Conservation (phyloP, 1,139 yeast genomes). For the Eremothecium sinecaudum region DNA sequence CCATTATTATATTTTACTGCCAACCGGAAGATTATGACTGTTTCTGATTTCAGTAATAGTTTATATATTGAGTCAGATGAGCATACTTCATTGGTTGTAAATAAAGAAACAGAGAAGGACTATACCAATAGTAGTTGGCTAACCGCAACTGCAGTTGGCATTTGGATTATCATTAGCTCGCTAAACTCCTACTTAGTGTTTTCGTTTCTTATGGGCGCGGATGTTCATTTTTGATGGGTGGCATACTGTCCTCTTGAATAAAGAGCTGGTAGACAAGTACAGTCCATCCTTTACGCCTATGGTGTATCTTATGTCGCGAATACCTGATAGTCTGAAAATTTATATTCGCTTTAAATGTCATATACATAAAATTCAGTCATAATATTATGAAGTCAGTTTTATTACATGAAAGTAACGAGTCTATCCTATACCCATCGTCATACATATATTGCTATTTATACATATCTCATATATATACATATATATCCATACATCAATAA, state of each 20-base stretch:
- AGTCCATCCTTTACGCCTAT: no score
- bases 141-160: slow-evolving; percentile 44
- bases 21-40: slow-evolving; percentile 67
- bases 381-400: no score
- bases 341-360: no score
- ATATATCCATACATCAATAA: neutral
- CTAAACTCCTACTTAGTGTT: slow-evolving; percentile 64
- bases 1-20: slow-evolving; percentile 83
- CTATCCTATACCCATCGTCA: no score
- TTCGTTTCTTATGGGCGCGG: slow-evolving; percentile 63
- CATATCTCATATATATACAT: neutral
- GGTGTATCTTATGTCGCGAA: no score
- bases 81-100: slow-evolving; percentile 16
- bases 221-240: slow-evolving; percentile 40
- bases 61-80: slow-evolving; percentile 11
- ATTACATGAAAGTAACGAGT: no score
- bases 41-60: slow-evolving; percentile 32
- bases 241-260: no score
- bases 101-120: slow-evolving; percentile 31
- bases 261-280: no score
- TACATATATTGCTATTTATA: no score
- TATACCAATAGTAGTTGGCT: slow-evolving; percentile 61
- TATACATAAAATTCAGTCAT: no score
- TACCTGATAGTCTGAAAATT: no score
- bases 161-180: slow-evolving; percentile 65